Conservation (phyloP, 345 rosid genomes). For the Hibiscus mutabilis region DNA sequence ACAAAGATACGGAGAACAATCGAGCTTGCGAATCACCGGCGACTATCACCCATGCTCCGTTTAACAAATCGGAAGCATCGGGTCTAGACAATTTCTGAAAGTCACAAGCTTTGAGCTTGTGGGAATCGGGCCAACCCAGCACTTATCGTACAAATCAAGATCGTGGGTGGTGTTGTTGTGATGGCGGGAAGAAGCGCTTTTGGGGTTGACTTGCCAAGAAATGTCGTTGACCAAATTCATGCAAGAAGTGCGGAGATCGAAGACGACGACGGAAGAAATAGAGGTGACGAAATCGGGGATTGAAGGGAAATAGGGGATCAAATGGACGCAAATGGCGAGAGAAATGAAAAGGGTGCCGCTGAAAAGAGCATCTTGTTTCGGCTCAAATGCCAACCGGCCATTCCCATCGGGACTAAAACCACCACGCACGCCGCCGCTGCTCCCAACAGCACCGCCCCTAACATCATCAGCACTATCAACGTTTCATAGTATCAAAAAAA, state of each 20-base stretch:
- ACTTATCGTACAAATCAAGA: constrained; percentile 34
- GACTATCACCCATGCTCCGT: constrained; percentile 73
- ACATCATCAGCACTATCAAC: not conserved
- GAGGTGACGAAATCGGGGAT: not conserved
- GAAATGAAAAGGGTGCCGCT: not conserved
- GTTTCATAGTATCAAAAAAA: no score
- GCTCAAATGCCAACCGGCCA: not conserved
- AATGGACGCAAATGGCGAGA: not conserved
- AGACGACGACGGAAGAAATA: not conserved
- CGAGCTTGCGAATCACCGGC: constrained; percentile 78
- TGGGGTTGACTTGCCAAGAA: constrained; percentile 15
- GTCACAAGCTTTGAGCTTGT: constrained; percentile 46
- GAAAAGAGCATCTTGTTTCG: not conserved
- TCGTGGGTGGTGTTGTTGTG: not conserved
- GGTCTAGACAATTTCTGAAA: constrained; percentile 44
- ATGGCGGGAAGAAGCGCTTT: not conserved
- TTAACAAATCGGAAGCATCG: constrained; percentile 55
- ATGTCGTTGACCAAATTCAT: not conserved
- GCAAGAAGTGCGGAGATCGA: not conserved
- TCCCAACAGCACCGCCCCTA: not conserved
- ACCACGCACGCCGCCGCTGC: not conserved
- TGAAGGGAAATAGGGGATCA: not conserved
- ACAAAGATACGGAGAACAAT: constrained; percentile 41
- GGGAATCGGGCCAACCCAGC: constrained; percentile 53
- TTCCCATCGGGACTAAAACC: not conserved